Conservation (phyloP, 371 early-diverging fungal species). For the Zychaea mexicana region DNA sequence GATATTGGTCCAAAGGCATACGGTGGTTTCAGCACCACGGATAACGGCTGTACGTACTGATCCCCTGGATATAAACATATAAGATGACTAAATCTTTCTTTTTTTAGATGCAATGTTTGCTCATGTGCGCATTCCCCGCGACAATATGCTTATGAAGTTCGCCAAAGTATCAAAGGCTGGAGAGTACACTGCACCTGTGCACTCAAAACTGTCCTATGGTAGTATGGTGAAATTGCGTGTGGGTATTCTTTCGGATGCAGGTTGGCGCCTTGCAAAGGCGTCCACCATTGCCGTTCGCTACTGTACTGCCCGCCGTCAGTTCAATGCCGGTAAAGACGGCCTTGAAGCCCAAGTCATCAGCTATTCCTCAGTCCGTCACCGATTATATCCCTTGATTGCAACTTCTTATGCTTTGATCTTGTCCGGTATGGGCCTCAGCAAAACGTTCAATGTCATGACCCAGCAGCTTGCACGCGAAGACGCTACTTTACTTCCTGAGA, state of each 20-base stretch:
- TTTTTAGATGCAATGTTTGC: slow-evolving; percentile 63
- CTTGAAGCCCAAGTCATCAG: slow-evolving; percentile 73
- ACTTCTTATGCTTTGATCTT: slow-evolving; percentile 68
- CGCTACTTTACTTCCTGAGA: slow-evolving; percentile 63
- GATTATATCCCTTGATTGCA: slow-evolving; percentile 73
- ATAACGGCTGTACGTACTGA: slow-evolving; percentile 75
- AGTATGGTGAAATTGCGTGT: slow-evolving; percentile 79
- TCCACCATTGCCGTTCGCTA: slow-evolving; percentile 74
- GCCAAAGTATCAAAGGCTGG: slow-evolving; percentile 71
- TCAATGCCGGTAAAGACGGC: slow-evolving; percentile 32
- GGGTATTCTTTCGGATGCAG: slow-evolving; percentile 60
- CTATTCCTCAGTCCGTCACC: slow-evolving; percentile 75
- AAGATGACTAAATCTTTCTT: neutral
- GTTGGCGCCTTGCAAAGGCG: slow-evolving; percentile 57
- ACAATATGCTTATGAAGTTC: slow-evolving; percentile 82
- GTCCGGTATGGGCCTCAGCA: slow-evolving; percentile 54
- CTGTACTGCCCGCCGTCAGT: slow-evolving; percentile 74
- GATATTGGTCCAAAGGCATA: slow-evolving; percentile 88
- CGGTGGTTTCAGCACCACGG: slow-evolving; percentile 69
- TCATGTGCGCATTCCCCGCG: slow-evolving; percentile 73
- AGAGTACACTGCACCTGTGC: slow-evolving; percentile 52
- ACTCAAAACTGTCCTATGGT: slow-evolving; percentile 71
- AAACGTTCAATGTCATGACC: slow-evolving; percentile 57
- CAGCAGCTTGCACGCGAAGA: slow-evolving; percentile 48
- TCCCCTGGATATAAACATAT: neutral